Base-by-base conservation (phyloP, 1,284 basidiomycete species). In the Rhodotorula glutinis region DNA sequence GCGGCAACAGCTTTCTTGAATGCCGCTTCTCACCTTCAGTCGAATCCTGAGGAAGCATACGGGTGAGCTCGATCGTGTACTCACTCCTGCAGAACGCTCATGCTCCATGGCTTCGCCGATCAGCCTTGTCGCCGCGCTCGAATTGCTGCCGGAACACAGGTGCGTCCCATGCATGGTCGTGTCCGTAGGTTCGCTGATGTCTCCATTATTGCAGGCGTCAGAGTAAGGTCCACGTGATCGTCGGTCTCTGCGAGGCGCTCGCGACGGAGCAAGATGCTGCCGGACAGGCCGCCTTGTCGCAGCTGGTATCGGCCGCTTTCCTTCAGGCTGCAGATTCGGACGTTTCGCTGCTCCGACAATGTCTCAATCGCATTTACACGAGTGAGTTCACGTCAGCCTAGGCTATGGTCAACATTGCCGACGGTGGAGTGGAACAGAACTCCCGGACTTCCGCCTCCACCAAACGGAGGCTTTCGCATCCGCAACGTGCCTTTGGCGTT, bases 401-500 rank as follows among this genome's bases (percentile, higher is more conserved):
- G 4, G 8, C n/a, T 13, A 25, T 21, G 21, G 46, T 10, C 49
- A 7, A 27, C n/a, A 2, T 4, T 16, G 11, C n/a, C 27, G 49
- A 51, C 8, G 3, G 16, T 14, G 27, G 7, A 29, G 4, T 3
- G 3, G 17, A 2, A 13, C 27, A 51, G 49, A 7, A 4, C 16
- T n/a, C 13, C 49, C 49, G 9, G 10, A 23, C 16, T n/a, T 51
- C 11, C 49, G 49, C 49, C 3, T 51, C 13, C 8, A 27, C 9
- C 30, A 38, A 11, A 14, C 46, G 11, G 23, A 53, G 4, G 62
- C 66, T 4, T 64, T 68, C 59, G 29, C 60, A 25, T 38, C 29
- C 38, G 53, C 49, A 14, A 62, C 58, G n/a, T 62, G 51, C 46
- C 21, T 68, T 41, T 64, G 66, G 56, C 53, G 62, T 1, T 25